Evolutionary conservation across 2,329 filamentous ascomycete genomes (phyloP), one percentile per base, ranked within the genome.

Genomic region (Scedosporium minutisporum): DNA sequence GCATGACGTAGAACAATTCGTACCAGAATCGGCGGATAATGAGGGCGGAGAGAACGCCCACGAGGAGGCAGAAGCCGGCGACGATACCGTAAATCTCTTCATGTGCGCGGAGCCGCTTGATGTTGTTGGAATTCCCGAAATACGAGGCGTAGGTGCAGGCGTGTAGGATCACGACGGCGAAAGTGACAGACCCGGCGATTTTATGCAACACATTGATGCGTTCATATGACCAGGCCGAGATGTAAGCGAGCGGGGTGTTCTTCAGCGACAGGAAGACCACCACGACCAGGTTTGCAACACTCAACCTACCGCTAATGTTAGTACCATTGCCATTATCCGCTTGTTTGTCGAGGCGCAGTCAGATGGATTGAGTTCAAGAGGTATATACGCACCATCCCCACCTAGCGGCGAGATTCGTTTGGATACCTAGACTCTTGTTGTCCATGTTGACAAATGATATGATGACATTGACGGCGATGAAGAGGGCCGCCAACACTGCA

Each of bases 151-250:
- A 81, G 25, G 75, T 67, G 23, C 71, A 72, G 2, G 71, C 75
- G 62, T 86, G 83, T 2, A 82, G 63, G 16, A 82, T 69, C 63
- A 78, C 70, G 41, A 75, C 73, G 41, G 74, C 63, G 27, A 85
- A 74, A 18, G 80, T 78, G 6, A 75, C 76, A 66, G 78, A 81
- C 2, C 83, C 83, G 3, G 78, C 76, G 18, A 82, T 72, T 63
- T 80, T 80, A 66, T 87, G 84, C 2, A 87, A 74, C 58, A 80
- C 75, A 66, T 85, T 86, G 60, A 87, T 77, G 21, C 81, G 77
- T 64, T 86, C 83, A 68, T 87, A 83, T 4, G 82, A 85, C 67
- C 80, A 82, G 1, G 77, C 72, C 1, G 80, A 80, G 10, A 87
- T 65, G 64, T 78, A 77, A 0, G 79, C 79, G 18, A 86, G 69